These are phyloP conservation scores for Populus deltoides DNA, from an alignment of 345 rosid species.

Conservation along the genomic window DNA sequence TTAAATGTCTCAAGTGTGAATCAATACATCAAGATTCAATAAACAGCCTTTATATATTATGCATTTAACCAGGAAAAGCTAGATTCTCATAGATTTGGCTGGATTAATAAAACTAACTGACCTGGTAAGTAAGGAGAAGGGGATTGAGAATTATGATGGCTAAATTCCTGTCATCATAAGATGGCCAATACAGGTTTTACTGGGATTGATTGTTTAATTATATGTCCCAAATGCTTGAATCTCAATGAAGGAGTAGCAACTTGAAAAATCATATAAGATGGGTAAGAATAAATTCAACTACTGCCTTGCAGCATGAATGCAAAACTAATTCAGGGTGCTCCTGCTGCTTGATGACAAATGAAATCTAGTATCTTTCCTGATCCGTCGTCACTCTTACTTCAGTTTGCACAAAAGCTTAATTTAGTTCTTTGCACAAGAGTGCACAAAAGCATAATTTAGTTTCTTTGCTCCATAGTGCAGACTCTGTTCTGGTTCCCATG, in stretches of 20 bases:
- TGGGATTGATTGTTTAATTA: no score
- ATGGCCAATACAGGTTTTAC: no score
- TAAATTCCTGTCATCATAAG: not conserved
- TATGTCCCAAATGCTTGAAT: not conserved
- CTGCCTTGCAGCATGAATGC: not conserved
- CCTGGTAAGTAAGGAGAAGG: not conserved
- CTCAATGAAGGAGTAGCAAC: not conserved
- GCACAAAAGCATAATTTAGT: not conserved
- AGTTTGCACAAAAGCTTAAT: not conserved
- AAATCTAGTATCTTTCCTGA: not conserved
- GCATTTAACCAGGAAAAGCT: not conserved
- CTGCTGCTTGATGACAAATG: not conserved
- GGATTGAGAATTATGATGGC: not conserved
- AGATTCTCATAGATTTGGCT: not conserved
- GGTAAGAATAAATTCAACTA: not conserved
- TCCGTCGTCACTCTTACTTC: not conserved
- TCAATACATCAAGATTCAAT: not conserved
- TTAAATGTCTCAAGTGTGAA: not conserved
- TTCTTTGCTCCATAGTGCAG: not conserved
- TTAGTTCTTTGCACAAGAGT: not conserved
- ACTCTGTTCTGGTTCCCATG: not conserved
- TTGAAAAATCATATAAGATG: not conserved
- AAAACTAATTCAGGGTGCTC: not conserved
- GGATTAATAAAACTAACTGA: not conserved
- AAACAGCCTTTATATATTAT: not conserved